Evolutionary conservation across 2,329 filamentous ascomycete species (phyloP), one percentile per base, ranked within the genome.

Genomic region (Curvularia eragrostidis): DNA sequence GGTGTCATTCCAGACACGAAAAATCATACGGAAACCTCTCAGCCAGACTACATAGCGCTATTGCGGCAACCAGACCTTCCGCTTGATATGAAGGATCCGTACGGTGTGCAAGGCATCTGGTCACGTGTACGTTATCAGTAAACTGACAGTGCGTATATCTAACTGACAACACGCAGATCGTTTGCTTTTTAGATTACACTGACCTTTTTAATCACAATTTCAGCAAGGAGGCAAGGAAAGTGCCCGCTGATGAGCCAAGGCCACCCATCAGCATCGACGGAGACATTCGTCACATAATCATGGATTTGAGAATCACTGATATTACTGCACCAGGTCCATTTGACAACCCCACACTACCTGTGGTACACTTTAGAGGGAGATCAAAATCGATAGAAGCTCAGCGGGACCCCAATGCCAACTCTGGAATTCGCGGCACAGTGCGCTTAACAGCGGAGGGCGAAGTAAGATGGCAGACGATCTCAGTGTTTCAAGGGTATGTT

Each of bases 141-240:
- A 6, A 15, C 1, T 19, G 1, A 1, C 9, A 34, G 19, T n/a
- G 18, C n/a, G 48, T 23, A 8, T 4, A 39, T 47, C 13, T 23
- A 24, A 48, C 65, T 71, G 54, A 70, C 46, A 19, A 54, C 36
- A 23, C 23, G 2, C 48, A 78, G 77, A 75, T 81, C 42, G 78
- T 82, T 3, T 80, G 78, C 55, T 81, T 81, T 56, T 65, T 81
- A 50, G 77, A 78, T 74, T 67, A 65, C 42, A 69, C 61, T 44
- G 89, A 93, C 70, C 85, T 93, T 34, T 89, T 88, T 72, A 77
- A 79, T 19, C 92, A 87, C 79, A 93, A 93, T 70, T 92, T 92
- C 68, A 78, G 77, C n/a, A 65, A 73, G 1, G 75, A 74, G 7
- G 75, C 80, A 6, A 47, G 62, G 5, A 63, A 56, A 36, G 72